Percentiles rank a stretch among this genome's conserved stretches.
Evolutionary conservation across 495 filamentous ascomycete genomes (phyloP).

Genomic region (Xylaria cubensis): DNA sequence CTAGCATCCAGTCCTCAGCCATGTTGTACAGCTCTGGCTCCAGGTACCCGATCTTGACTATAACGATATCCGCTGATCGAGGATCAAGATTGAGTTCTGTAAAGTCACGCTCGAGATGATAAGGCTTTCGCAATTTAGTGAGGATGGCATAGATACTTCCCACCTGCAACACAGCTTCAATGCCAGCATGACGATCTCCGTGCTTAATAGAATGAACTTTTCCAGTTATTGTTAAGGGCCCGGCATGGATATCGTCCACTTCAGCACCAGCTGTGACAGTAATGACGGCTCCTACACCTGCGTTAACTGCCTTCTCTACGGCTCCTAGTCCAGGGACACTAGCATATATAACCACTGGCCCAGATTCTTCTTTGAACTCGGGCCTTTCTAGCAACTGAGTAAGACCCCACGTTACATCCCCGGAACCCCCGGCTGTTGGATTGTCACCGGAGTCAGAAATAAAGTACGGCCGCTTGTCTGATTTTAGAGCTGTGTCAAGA

Average conservation of each 20-base stretch:
- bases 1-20: conserved; percentile 63
- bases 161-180: conserved; percentile 60
- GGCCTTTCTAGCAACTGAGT: conserved; percentile 53
- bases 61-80: conserved; percentile 57
- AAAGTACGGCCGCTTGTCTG: conserved; percentile 58
- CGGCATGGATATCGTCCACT: conserved; percentile 59
- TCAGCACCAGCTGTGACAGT: conserved; percentile 63
- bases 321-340: conserved; percentile 61
- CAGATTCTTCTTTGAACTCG: conserved; percentile 50
- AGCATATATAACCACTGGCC: conserved; percentile 60
- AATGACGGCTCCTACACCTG: conserved; percentile 57
- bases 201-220: conserved; percentile 60
- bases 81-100: conserved; percentile 56
- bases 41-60: conserved; percentile 67
- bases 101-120: conserved; percentile 63
- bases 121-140: conserved; percentile 63
- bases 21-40: conserved; percentile 64
- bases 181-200: conserved; percentile 56
- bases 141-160: conserved; percentile 63
- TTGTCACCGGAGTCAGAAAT: conserved; percentile 67
- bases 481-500: conserved; percentile 54
- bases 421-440: conserved; percentile 62
- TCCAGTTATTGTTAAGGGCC: conserved; percentile 61
- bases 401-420: conserved; percentile 63
- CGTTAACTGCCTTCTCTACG: conserved; percentile 50